Evolutionary conservation across 23 red algal species (phyloP).

Genomic region (Porphyridium purpureum): DNA sequence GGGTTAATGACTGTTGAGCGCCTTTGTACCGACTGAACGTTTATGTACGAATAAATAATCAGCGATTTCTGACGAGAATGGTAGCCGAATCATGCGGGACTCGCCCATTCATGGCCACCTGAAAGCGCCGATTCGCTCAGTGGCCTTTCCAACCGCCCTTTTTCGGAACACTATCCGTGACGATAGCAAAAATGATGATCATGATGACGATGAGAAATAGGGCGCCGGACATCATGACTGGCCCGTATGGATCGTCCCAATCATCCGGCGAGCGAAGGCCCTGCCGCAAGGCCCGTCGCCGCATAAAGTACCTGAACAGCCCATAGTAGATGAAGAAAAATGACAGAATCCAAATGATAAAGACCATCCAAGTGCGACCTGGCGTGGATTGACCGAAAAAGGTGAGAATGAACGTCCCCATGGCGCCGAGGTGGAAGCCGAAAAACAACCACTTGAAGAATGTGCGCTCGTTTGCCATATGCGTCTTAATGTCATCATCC

Average conservation of each 20-base stretch:
- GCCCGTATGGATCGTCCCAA: constrained; percentile 2
- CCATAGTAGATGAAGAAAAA: constrained; percentile 30
- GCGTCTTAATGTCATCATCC: constrained; percentile 41
- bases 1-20: too few relatives aligned
- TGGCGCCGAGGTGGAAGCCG: constrained; percentile 44
- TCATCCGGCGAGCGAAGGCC: background rate
- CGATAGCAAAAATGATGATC: background rate
- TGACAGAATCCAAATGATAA: constrained; percentile 26
- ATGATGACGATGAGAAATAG: constrained; percentile 2
- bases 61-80: too few relatives aligned
- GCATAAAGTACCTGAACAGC: constrained; percentile 21
- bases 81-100: too few relatives aligned
- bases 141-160: too few relatives aligned
- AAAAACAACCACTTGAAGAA: constrained; percentile 59
- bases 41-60: too few relatives aligned
- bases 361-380: constrained; percentile 14
- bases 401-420: constrained; percentile 47
- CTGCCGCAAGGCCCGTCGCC: constrained; percentile 18
- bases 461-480: constrained; percentile 52
- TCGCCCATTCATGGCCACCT: too few relatives aligned
- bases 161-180: too few relatives aligned
- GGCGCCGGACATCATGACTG: background rate
- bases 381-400: too few relatives aligned
- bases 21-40: too few relatives aligned
- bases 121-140: too few relatives aligned